Conservation (phyloP, 441 rosid genomes). For the Omphalea diandra region DNA sequence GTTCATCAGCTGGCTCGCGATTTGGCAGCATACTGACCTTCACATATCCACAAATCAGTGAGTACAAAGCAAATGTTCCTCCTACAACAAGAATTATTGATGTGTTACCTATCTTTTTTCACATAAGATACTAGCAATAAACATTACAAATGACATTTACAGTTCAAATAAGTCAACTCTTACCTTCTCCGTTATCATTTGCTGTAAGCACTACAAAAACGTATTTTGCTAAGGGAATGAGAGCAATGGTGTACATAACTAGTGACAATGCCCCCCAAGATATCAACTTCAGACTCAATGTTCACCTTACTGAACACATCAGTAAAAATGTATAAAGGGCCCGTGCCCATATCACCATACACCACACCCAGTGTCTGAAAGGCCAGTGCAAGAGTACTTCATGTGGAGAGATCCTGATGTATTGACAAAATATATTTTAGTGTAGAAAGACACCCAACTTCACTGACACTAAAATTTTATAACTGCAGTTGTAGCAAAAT, state of each 20-base stretch:
- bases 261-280: constrained; percentile 95
- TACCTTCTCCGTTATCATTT: constrained; percentile 97
- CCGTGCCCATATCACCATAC: constrained; percentile 96
- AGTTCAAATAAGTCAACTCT: constrained; percentile 4
- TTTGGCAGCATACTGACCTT: constrained; percentile 87
- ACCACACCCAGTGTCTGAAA: constrained; percentile 98
- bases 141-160: background rate
- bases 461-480: background rate
- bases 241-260: constrained; percentile 89
- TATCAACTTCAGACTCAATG: constrained; percentile 71
- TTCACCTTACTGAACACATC: constrained; percentile 94
- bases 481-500: constrained; percentile 4
- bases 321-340: constrained; percentile 86
- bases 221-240: constrained; percentile 82
- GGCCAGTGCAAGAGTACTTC: constrained; percentile 71
- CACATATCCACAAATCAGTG: constrained; percentile 85
- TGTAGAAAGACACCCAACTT: background rate
- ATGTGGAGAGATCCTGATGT: constrained; percentile 62
- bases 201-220: constrained; percentile 95
- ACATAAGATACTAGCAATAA: constrained; percentile 4
- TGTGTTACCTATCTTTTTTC: constrained; percentile 6
- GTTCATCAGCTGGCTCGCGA: constrained; percentile 89
- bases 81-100: constrained; percentile 51
- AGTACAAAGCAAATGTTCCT: constrained; percentile 95
- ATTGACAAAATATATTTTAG: constrained; percentile 27